Conservation (phyloP, 2,329 filamentous ascomycete species). For the Pseudogymnoascus sp. region DNA sequence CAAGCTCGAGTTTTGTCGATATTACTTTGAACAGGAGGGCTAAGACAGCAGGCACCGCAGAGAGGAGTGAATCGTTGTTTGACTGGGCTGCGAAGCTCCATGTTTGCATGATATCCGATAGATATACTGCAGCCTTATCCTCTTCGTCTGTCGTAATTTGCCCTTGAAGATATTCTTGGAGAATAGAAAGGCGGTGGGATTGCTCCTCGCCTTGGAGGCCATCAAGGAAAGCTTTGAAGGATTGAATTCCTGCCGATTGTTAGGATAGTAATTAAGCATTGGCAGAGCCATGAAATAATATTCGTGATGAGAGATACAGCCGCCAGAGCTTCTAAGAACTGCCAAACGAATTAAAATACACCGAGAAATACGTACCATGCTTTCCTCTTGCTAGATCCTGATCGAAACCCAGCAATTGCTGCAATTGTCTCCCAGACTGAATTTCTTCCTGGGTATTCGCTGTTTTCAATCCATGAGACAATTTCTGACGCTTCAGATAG, state of each 20-base stretch:
- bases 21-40: constrained; percentile 74
- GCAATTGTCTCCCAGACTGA: constrained; percentile 57
- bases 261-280: background rate
- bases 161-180: constrained; percentile 61
- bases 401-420: constrained; percentile 60
- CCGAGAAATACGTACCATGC: constrained; percentile 44
- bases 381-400: constrained; percentile 61
- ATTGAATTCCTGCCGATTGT: constrained; percentile 48
- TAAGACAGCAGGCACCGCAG: constrained; percentile 71
- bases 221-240: constrained; percentile 66
- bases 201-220: constrained; percentile 47
- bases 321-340: background rate
- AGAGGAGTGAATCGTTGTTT: constrained; percentile 74
- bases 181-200: constrained; percentile 47
- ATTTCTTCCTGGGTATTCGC: constrained; percentile 48
- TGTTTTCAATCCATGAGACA: constrained; percentile 43
- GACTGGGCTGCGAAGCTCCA: constrained; percentile 78
- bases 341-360: background rate
- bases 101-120: constrained; percentile 75
- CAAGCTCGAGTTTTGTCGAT: constrained; percentile 65
- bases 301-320: background rate
- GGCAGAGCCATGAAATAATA: background rate
- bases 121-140: constrained; percentile 55
- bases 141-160: constrained; percentile 42
- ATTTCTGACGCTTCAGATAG: constrained; percentile 30